phyloP scores from a whole-genome alignment of 1,284 basidiomycete species.

The Wallemia hederae region DNA sequence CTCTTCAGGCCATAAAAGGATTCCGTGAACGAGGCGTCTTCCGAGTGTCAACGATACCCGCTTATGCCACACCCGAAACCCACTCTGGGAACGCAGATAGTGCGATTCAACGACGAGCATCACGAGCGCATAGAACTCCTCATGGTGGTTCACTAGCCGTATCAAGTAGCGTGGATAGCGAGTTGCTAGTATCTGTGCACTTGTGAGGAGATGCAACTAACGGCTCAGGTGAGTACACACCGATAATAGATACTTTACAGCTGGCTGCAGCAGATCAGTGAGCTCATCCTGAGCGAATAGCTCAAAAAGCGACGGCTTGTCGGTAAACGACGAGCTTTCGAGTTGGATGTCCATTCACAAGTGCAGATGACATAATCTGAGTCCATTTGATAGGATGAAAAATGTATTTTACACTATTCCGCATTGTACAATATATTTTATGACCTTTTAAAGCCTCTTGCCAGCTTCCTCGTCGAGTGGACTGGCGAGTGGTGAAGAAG shows the following conservation, averaged over 20 bases:
- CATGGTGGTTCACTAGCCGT: slow-evolving; percentile 71
- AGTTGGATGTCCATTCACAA: neutral
- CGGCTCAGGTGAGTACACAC: too few relatives aligned
- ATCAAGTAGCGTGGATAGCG: slow-evolving; percentile 76
- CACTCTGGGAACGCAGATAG: slow-evolving; percentile 59
- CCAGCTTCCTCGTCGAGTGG: neutral
- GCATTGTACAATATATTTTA: too few relatives aligned
- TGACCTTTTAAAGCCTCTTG: neutral
- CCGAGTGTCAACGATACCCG: too few relatives aligned
- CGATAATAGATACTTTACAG: slow-evolving; percentile 74
- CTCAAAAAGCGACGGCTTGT: slow-evolving; percentile 79
- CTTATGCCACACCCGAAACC: slow-evolving; percentile 10
- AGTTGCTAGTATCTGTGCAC: slow-evolving; percentile 77
- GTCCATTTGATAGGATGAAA: too few relatives aligned
- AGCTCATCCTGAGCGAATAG: slow-evolving; percentile 87
- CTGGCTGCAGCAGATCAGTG: slow-evolving; percentile 68
- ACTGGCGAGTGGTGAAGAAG: neutral
- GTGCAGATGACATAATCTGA: too few relatives aligned
- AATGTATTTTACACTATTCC: too few relatives aligned
- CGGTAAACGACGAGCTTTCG: slow-evolving; percentile 8
- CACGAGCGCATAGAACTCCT: slow-evolving; percentile 71
- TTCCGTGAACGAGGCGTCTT: slow-evolving; percentile 67
- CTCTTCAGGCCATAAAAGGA: slow-evolving; percentile 75
- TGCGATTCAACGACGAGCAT: slow-evolving; percentile 73
- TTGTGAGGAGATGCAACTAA: too few relatives aligned